Conservation (phyloP, 2,329 filamentous ascomycete genomes). For the Penicillium occitanis region DNA sequence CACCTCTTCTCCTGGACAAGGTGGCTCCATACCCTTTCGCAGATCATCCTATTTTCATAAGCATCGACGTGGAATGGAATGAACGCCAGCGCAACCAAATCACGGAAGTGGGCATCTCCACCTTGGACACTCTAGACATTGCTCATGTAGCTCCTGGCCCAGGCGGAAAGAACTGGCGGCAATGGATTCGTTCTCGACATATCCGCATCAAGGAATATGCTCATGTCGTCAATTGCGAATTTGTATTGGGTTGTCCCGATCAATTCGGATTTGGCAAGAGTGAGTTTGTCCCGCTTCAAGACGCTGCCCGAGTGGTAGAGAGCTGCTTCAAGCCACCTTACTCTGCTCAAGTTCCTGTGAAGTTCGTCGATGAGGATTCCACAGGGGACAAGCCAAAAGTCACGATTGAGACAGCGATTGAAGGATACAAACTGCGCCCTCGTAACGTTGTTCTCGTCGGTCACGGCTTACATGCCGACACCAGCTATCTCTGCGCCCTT, state of each 20-base stretch:
- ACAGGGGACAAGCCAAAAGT: slow-evolving; percentile 9
- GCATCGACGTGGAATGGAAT: slow-evolving; percentile 79
- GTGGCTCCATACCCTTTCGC: slow-evolving; percentile 52
- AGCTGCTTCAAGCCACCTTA: slow-evolving; percentile 60
- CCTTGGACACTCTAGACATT: slow-evolving; percentile 69
- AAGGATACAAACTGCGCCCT: slow-evolving; percentile 20
- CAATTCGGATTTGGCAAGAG: slow-evolving; percentile 69
- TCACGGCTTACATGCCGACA: slow-evolving; percentile 68
- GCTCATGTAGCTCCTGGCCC: slow-evolving; percentile 58
- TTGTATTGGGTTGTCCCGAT: slow-evolving; percentile 70
- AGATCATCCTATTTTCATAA: slow-evolving; percentile 66
- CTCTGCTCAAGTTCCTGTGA: slow-evolving; percentile 34
- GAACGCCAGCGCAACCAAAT: slow-evolving; percentile 66
- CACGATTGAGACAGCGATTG: slow-evolving; percentile 13
- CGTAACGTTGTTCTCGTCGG: slow-evolving; percentile 75
- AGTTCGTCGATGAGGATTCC: slow-evolving; percentile 19
- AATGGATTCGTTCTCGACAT: slow-evolving; percentile 68
- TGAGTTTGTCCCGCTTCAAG: slow-evolving; percentile 52
- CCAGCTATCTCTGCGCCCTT: slow-evolving; percentile 65
- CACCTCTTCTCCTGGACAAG: slow-evolving; percentile 48
- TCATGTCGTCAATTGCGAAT: slow-evolving; percentile 65
- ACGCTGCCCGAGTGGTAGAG: slow-evolving; percentile 50
- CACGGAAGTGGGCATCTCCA: slow-evolving; percentile 83
- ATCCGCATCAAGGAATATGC: slow-evolving; percentile 71
- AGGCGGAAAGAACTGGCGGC: slow-evolving; percentile 65